Evolutionary conservation across 2,329 filamentous ascomycete species (phyloP).

Genomic region (Tolypocladium album): DNA sequence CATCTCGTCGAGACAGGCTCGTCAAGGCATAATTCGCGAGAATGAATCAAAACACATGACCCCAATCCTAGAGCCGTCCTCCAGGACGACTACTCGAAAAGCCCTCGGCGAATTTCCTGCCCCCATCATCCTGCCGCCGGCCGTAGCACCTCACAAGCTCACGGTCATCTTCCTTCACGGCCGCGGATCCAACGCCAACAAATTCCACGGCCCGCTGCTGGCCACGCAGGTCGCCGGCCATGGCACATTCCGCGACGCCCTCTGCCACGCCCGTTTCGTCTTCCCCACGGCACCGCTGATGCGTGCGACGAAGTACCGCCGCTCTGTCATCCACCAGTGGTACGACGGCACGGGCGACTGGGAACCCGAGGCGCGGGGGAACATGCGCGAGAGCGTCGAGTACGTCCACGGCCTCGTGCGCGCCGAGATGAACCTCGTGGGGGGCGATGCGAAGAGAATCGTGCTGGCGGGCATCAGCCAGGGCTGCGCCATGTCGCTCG

Average conservation of each 20-base stretch:
- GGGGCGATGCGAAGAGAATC: constrained; percentile 24
- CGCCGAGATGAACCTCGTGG: constrained; percentile 22
- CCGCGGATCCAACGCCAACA: constrained; percentile 29
- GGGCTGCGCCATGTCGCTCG: constrained; percentile 36
- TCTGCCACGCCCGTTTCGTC: constrained; percentile 35
- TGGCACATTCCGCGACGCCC: constrained; percentile 17
- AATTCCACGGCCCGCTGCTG: constrained; percentile 30
- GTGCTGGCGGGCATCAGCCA: constrained; percentile 42
- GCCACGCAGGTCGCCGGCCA: constrained; percentile 8
- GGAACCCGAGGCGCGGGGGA: constrained; percentile 17
- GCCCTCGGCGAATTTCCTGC: constrained; percentile 13
- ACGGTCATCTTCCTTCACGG: constrained; percentile 40
- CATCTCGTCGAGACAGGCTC: background rate
- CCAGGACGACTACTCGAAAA: background rate
- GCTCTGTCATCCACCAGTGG: constrained; percentile 22
- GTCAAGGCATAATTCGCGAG: background rate
- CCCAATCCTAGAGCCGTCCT: background rate
- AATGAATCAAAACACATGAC: background rate
- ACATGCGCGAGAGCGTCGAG: constrained; percentile 28
- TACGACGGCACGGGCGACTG: constrained; percentile 24
- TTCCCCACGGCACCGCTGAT: constrained; percentile 36
- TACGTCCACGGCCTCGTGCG: constrained; percentile 27
- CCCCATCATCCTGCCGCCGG: constrained; percentile 10
- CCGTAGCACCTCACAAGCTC: constrained; percentile 22
- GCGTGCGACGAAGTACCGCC: constrained; percentile 20